Evolutionary conservation across 345 rosid genomes (phyloP).

Genomic region (Salix brachista): DNA sequence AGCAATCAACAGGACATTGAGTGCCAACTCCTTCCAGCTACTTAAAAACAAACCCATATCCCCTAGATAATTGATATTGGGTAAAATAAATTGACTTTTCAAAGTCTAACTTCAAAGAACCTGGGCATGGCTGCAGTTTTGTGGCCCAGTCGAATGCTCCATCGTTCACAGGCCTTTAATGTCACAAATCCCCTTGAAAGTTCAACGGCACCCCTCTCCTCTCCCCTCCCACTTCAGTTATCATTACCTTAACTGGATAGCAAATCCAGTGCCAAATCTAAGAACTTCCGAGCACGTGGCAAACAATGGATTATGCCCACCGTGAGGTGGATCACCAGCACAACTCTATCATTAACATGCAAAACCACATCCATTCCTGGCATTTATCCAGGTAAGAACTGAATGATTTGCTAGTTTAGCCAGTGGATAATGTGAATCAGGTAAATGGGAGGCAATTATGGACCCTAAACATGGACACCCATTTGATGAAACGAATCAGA

Average conservation of each 20-base stretch:
- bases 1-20: too few relatives aligned
- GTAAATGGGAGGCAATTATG: conserved; percentile 11
- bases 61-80: too few relatives aligned
- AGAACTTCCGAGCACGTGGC: too few relatives aligned
- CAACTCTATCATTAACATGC: too few relatives aligned
- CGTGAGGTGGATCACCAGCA: too few relatives aligned
- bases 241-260: neutral
- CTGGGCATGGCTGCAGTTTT: conserved; percentile 5
- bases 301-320: too few relatives aligned
- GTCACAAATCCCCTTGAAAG: neutral
- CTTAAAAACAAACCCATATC: too few relatives aligned
- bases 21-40: neutral
- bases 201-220: neutral
- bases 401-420: too few relatives aligned
- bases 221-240: neutral
- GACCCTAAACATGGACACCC: conserved; percentile 8
- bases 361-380: too few relatives aligned
- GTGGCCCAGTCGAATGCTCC: conserved; percentile 13
- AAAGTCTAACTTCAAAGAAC: neutral
- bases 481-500: neutral
- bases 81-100: neutral
- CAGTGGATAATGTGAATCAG: neutral
- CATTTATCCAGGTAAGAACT: too few relatives aligned
- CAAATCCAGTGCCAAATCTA: too few relatives aligned
- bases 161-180: conserved; percentile 15